A percentile compares a stretch with the other conserved stretches of the same genome.
Conservation (phyloP, 2,329 filamentous ascomycete species). For the Nannizziopsis arthrosporioides region DNA sequence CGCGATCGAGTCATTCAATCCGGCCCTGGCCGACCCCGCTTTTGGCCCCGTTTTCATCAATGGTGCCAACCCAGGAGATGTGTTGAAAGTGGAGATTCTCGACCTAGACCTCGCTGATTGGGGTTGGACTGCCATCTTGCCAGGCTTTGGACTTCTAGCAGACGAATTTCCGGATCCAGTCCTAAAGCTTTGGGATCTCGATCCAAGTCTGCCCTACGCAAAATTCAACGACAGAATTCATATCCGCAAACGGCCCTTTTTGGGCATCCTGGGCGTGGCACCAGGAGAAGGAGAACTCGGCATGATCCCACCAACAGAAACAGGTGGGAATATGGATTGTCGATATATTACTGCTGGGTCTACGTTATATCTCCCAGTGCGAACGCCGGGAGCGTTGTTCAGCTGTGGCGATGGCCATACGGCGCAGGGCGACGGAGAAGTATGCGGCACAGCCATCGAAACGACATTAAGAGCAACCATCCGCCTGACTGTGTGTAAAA, state of each 20-base stretch:
- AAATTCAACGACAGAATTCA: conserved; percentile 40
- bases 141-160: conserved; percentile 40
- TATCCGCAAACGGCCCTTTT: conserved; percentile 41
- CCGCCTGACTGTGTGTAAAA: conserved; percentile 40
- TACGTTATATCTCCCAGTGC: conserved; percentile 40
- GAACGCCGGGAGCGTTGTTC: conserved; percentile 41
- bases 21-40: conserved; percentile 37
- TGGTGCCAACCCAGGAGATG: conserved; percentile 41
- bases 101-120: conserved; percentile 36
- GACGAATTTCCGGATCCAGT: conserved; percentile 37
- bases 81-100: conserved; percentile 42
- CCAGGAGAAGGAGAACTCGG: conserved; percentile 37
- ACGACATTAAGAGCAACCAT: conserved; percentile 41
- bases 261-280: conserved; percentile 44
- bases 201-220: conserved; percentile 29
- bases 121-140: conserved; percentile 45
- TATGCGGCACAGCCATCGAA: conserved; percentile 47
- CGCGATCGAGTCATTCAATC: conserved; percentile 33
- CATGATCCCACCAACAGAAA: conserved; percentile 42
- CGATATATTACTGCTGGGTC: conserved; percentile 39
- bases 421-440: conserved; percentile 45
- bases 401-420: conserved; percentile 46
- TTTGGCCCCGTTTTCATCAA: conserved; percentile 42
- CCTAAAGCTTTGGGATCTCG: conserved; percentile 42
- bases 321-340: conserved; percentile 47